Base-by-base conservation (phyloP, 139 green algal genomes). In the Mychonastes homosphaera region DNA sequence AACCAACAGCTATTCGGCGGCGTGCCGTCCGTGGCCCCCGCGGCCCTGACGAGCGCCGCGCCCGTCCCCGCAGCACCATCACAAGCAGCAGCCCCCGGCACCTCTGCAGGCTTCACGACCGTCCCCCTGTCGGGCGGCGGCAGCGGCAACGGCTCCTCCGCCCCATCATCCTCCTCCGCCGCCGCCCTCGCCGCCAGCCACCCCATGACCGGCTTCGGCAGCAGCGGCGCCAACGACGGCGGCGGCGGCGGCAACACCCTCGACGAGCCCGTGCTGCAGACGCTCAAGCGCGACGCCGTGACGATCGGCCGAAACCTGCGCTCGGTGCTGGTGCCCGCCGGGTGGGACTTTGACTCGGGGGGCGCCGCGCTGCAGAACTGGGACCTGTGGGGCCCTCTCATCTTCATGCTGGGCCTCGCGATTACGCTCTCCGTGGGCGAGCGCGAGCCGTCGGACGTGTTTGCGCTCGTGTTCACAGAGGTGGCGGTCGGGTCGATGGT, bases 341-440 rank as follows among this genome's bases (percentile, higher is more conserved):
- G 85, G 49, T 80, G 76, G 56, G 79, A 85, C 44, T 72, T 85
- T 27, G 66, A 62, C 13, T 74, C 84, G 49, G 77, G 87, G 51
- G 63, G 63, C 9, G 72, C 81, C 12, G 85, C 87, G 6, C 65
- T 98, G 40, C 56, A 85, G 4, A 95, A 99, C 60, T 99, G 92
- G 92, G 92, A 99, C 70, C 71, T 98, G 6, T 99, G 90, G 90
- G 92, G 92, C 0, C 92, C 92, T 3, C 82, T 97, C 80, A 67
- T 87, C 3, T 93, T 93, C 67, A 88, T 85, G 47, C 72, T 95
- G 3, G 46, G 69, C 9, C 64, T 95, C 19, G 81, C 85, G 3
- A 81, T 87, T 27, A 75, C 64, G 4, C 69, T 95, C 7, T 89
- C 84, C 4, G 57, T 70, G 16, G 75, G 78, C 2, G 74, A 84